Percentiles rank a stretch among this genome's conserved stretches.
Evolutionary conservation across 305 asterid species (phyloP).

Genomic region (Ilex paraguariensis): DNA sequence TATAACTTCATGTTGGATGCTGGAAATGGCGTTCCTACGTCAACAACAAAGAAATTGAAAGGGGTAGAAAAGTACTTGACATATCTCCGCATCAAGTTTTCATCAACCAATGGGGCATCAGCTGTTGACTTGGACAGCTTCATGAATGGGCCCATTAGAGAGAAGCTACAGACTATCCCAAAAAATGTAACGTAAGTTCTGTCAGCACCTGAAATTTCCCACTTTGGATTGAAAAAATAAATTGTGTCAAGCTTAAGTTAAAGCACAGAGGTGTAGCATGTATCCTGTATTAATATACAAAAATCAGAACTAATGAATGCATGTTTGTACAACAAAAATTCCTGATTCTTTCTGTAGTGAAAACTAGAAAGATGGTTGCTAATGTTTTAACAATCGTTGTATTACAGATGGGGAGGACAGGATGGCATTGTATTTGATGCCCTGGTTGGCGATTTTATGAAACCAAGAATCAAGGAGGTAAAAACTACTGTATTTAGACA

Average conservation of each 20-base stretch:
- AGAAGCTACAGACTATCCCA: constrained; percentile 3
- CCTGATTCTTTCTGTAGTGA: too few species aligned
- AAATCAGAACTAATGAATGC: too few species aligned
- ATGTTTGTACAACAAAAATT: too few species aligned
- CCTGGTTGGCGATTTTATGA: not conserved
- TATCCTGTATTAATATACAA: too few species aligned
- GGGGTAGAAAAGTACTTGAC: not conserved
- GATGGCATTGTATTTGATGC: not conserved
- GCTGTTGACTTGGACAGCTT: not conserved
- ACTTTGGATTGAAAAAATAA: too few species aligned
- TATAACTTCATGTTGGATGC: constrained; percentile 3
- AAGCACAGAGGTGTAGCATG: too few species aligned
- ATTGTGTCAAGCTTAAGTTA: too few species aligned
- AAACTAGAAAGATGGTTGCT: too few species aligned
- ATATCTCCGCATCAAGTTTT: not conserved
- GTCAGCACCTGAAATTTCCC: too few species aligned
- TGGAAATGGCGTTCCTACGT: not conserved
- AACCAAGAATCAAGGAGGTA: constrained; percentile 3
- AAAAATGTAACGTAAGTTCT: constrained; percentile 1
- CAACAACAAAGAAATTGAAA: not conserved
- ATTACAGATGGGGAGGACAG: not conserved
- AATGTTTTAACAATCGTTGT: too few species aligned
- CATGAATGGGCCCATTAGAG: constrained; percentile 1
- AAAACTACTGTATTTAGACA: not conserved
- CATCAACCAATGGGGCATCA: not conserved